Conservation (phyloP, 2,329 filamentous ascomycete genomes). For the Colletotrichum sojae region DNA sequence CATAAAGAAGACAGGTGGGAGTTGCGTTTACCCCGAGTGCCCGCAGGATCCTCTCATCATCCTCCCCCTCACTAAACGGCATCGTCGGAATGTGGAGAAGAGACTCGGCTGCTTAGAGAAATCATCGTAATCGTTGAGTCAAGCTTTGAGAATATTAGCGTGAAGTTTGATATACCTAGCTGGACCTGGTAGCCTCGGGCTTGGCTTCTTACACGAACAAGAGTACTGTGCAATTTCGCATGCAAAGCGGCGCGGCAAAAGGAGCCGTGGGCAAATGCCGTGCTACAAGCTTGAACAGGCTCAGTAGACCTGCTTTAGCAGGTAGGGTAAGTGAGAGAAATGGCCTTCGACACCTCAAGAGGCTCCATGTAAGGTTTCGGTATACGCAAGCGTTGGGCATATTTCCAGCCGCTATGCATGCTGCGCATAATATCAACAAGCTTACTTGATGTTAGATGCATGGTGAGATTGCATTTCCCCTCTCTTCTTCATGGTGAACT, state of each 20-base stretch:
- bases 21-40: background rate
- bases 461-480: background rate
- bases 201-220: background rate
- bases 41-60: background rate
- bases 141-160: slow-evolving; percentile 1
- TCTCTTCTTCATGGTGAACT: background rate
- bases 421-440: slow-evolving; percentile 10
- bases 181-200: background rate
- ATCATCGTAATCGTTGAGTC: slow-evolving; percentile 17
- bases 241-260: background rate
- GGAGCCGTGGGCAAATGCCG: background rate
- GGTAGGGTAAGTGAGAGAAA: slow-evolving; percentile 4
- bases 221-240: background rate
- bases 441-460: background rate
- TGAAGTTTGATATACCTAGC: background rate
- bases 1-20: background rate
- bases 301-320: background rate
- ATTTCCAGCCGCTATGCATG: background rate
- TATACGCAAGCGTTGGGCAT: slow-evolving; percentile 15
- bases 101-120: background rate
- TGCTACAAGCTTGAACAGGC: background rate
- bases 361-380: background rate
- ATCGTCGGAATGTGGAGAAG: background rate
- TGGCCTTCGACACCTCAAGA: background rate
- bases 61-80: background rate